Conservation (phyloP, 768 basidiomycete species). For the Lactarius vividus region DNA sequence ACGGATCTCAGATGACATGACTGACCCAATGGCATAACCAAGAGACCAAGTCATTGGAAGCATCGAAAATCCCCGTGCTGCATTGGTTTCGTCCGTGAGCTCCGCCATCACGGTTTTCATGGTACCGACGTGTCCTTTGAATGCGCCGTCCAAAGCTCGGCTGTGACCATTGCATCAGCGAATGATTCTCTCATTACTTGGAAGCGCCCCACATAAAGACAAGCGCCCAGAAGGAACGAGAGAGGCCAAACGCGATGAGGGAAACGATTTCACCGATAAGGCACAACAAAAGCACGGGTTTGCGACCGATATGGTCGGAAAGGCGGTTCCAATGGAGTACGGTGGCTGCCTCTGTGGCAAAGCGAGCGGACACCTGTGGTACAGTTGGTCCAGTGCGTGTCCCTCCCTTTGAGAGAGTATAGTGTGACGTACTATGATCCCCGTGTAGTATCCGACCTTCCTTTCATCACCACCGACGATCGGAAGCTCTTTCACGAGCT, state of each 20-base stretch:
- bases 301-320: neutral
- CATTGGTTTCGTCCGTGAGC: neutral
- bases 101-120: neutral
- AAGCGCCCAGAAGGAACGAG: neutral
- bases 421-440: neutral
- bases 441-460: neutral
- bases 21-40: conserved; percentile 16
- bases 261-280: neutral
- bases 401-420: neutral
- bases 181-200: neutral
- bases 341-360: neutral
- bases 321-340: neutral
- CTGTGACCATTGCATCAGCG: neutral
- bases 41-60: neutral
- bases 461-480: neutral
- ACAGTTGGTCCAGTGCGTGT: neutral
- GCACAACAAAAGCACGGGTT: neutral
- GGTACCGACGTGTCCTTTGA: neutral
- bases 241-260: neutral
- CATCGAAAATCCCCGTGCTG: neutral
- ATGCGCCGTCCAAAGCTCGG: neutral
- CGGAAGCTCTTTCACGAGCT: neutral
- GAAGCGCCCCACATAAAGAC: neutral
- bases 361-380: neutral
- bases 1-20: neutral